Conservation (phyloP, 768 basidiomycete species). For the Mrakia gelida region DNA sequence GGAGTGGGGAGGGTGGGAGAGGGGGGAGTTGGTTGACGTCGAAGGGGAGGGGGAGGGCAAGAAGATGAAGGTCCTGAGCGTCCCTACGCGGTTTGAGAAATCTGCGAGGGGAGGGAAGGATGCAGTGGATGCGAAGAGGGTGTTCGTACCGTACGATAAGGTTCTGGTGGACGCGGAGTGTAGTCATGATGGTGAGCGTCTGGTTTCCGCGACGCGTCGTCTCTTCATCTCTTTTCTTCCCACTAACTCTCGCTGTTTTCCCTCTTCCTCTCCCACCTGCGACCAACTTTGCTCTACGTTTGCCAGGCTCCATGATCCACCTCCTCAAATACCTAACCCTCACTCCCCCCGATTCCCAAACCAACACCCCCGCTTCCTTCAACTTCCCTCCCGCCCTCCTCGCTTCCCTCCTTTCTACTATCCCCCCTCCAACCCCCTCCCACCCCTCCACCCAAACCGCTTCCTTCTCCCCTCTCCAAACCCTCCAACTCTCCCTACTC, state of each 20-base stretch:
- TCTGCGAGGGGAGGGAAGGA: neutral
- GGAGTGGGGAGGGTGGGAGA: slow-evolving; percentile 3
- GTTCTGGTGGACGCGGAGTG: slow-evolving; percentile 32
- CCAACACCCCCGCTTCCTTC: neutral
- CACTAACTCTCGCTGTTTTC: neutral
- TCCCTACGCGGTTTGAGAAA: slow-evolving; percentile 12
- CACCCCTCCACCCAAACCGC: neutral
- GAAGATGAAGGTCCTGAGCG: neutral
- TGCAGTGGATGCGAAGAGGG: neutral
- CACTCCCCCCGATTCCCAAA: neutral
- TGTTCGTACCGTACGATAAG: slow-evolving; percentile 31
- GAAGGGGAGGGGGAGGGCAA: neutral
- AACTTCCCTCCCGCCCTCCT: slow-evolving; percentile 14
- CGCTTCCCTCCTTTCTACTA: slow-evolving; percentile 10
- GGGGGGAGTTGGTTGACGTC: neutral
- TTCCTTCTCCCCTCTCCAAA: slow-evolving; percentile 7
- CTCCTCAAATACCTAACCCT: slow-evolving; percentile 26
- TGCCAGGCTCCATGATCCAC: slow-evolving; percentile 22
- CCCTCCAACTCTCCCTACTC: slow-evolving; percentile 28
- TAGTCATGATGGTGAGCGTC: slow-evolving; percentile 25
- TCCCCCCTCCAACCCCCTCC: neutral
- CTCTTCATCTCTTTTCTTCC: neutral
- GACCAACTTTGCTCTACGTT: too few relatives aligned
- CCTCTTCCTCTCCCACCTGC: neutral
- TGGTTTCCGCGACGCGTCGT: neutral